Evolutionary conservation across 2,329 filamentous ascomycete genomes (phyloP), one percentile per base, ranked within the genome.

Genomic region (Xylariaceae sp.): DNA sequence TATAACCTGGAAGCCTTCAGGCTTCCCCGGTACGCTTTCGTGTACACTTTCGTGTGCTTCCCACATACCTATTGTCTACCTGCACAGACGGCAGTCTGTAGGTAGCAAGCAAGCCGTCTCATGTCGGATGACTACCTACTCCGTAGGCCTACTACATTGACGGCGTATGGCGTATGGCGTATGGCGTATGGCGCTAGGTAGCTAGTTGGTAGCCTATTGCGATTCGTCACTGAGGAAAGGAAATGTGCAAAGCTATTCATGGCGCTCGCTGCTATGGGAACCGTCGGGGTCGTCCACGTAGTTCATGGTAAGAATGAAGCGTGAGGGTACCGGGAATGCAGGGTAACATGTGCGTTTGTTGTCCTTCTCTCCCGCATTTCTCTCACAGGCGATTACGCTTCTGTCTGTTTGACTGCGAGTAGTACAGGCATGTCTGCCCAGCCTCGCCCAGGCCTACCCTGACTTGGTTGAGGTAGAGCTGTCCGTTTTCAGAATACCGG

Each of bases 281-380:
- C 34, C 30, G 4, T n/a, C n/a, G 19, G 30, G 32, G 11, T 34
- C 31, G 47, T 32, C 9, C 40, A 41, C 32, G 45, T 26, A 42
- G 35, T 49, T 31, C 41, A 47, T 35, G 12, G 37, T 32, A 51
- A 41, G 43, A 56, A 54, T 57, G 57, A 30, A 42, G 35, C 29
- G 27, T 31, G 11, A n/a, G 32, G 27, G 30, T 27, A 37, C 51
- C 39, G 54, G 54, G 64, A 65, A 67, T 65, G 62, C 54, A 56
- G 46, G 50, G 45, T 41, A 50, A 57, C 59, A 57, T 52, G 45
- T 53, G 53, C 54, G 49, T 55, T 57, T 39, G 19, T 27, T 9
- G 39, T 31, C 27, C 27, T 27, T 45, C 53, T 60, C 46, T 50
- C 55, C 55, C 57, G 41, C 59, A 62, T 60, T 61, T 19, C 19